Percentiles rank a stretch among this genome's conserved stretches.
These are phyloP conservation scores for Peribolospora baueri DNA, from an alignment of 768 basidiomycete species.

Conservation along the genomic window DNA sequence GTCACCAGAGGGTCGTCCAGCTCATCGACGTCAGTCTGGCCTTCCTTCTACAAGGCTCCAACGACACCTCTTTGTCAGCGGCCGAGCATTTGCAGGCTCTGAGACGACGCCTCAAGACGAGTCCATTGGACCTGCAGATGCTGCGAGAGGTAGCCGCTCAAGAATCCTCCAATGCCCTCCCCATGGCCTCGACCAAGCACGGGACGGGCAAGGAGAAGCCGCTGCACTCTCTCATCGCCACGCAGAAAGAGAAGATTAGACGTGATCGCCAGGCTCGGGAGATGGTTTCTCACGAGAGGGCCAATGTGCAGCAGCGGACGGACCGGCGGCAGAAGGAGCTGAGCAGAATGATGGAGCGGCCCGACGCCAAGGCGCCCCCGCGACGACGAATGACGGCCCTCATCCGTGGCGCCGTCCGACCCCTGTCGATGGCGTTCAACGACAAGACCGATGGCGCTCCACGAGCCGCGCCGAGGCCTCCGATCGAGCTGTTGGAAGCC, in stretches of 20 bases:
- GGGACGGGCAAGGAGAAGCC: too few species aligned
- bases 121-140: too few species aligned
- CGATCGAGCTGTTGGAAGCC: not conserved
- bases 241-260: not conserved
- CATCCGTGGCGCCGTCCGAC: not conserved
- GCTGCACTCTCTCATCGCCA: not conserved
- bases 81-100: too few species aligned
- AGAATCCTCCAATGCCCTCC: too few species aligned
- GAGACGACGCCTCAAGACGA: too few species aligned
- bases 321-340: not conserved
- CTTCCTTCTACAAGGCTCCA: too few species aligned
- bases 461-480: not conserved
- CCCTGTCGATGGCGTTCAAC: not conserved
- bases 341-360: not conserved
- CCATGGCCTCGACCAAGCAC: too few species aligned
- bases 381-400: not conserved
- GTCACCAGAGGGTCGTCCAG: too few species aligned
- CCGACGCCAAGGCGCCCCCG: not conserved
- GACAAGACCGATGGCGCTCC: not conserved
- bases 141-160: too few species aligned
- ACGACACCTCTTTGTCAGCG: too few species aligned
- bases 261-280: not conserved
- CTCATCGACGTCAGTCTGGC: too few species aligned
- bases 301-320: not conserved
- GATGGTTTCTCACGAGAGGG: not conserved